These are phyloP conservation scores for Neurospora sp. DNA, from an alignment of 495 filamentous ascomycete genomes.

Conservation along the genomic window DNA sequence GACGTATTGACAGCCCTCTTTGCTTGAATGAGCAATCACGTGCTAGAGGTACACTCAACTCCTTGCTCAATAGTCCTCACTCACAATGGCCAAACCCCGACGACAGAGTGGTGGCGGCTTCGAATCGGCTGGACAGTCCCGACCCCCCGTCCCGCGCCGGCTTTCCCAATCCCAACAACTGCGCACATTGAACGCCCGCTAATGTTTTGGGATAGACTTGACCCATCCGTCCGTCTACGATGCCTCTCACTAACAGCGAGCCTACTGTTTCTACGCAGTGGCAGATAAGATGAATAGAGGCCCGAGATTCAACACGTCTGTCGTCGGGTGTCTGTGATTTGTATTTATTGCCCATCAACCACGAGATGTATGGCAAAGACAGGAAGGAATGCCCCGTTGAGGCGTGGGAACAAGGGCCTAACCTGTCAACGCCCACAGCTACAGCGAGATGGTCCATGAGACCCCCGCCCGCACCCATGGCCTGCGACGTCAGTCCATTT, in stretches of 20 bases:
- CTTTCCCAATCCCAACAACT: not conserved
- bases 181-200: not conserved
- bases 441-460: not conserved
- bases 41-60: not conserved
- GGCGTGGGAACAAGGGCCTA: conserved; percentile 5
- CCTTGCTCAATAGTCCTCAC: not conserved
- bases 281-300: not conserved
- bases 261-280: not conserved
- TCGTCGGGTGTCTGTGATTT: not conserved
- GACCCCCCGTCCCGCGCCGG: not conserved
- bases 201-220: conserved; percentile 55
- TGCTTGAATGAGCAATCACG: not conserved
- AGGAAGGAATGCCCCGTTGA: conserved; percentile 1
- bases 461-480: conserved; percentile 13
- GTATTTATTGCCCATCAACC: not conserved
- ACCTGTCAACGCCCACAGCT: not conserved
- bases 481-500: not conserved
- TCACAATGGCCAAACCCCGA: not conserved
- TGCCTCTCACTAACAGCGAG: not conserved
- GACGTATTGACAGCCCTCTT: not conserved
- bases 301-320: not conserved
- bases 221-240: conserved; percentile 50
- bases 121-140: not conserved
- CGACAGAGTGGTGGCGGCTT: not conserved
- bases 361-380: not conserved